Percentiles rank a stretch among this genome's conserved stretches.
Evolutionary conservation across 176 grass and related monocot genomes (phyloP).

Genomic region (Pontederia crassipes): DNA sequence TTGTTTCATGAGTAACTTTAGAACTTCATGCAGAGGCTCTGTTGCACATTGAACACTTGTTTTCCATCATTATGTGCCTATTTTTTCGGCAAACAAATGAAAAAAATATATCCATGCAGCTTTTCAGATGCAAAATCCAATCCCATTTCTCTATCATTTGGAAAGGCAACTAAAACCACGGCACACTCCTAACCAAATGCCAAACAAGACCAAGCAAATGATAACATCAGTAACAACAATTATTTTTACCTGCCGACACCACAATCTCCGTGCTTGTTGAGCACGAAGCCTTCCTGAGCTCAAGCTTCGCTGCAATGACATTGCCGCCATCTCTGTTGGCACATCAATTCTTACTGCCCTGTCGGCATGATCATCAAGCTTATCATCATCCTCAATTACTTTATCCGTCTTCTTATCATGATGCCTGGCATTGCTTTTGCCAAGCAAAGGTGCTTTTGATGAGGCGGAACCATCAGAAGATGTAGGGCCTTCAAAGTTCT

Average conservation of each 20-base stretch:
- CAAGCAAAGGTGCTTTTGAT: background rate
- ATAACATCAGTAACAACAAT: conserved; percentile 38
- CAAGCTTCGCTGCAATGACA: background rate
- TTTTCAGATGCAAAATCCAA: background rate
- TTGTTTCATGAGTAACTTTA: too few species aligned
- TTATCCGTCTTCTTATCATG: too few species aligned
- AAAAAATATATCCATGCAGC: background rate
- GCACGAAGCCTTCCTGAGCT: background rate
- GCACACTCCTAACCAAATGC: conserved; percentile 63
- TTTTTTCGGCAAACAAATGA: too few species aligned
- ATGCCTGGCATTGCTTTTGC: background rate
- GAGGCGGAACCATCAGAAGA: background rate
- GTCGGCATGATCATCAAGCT: too few species aligned
- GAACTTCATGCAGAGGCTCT: too few species aligned
- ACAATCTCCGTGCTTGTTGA: conserved; percentile 8
- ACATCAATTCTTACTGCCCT: background rate
- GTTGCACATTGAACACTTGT: too few species aligned
- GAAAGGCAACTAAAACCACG: conserved; percentile 72
- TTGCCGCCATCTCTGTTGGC: background rate
- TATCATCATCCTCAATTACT: background rate
- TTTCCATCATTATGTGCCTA: too few species aligned
- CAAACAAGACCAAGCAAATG: conserved; percentile 64
- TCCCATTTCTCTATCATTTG: background rate
- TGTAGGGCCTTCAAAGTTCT: background rate
- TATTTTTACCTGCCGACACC: conserved; percentile 50